Percentiles rank a stretch among this genome's conserved stretches.
Evolutionary conservation across 202 grass and related monocot genomes (phyloP).

Genomic region (Elaeis oleifera): DNA sequence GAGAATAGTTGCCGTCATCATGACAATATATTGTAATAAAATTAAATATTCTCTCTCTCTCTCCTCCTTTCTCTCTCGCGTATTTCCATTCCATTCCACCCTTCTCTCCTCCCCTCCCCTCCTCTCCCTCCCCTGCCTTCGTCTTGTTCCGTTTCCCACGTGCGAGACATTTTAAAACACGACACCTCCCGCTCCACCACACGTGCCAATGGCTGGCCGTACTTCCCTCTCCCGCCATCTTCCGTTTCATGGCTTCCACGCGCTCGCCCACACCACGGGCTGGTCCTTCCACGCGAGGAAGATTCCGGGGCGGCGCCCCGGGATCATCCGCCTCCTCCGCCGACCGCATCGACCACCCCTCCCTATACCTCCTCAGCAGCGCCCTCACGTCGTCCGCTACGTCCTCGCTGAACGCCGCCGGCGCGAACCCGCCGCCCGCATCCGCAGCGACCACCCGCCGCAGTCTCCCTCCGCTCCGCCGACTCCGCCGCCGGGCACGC

Average conservation of each 20-base stretch:
- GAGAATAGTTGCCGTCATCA: constrained; percentile 31
- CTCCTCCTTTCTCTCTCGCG: too few species aligned
- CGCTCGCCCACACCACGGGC: constrained; percentile 91
- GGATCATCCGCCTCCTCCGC: constrained; percentile 28
- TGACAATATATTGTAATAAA: constrained; percentile 35
- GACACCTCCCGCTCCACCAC: constrained; percentile 5
- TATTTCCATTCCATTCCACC: too few species aligned
- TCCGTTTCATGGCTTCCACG: constrained; percentile 65
- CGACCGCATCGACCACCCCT: constrained; percentile 86
- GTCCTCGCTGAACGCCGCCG: constrained; percentile 88
- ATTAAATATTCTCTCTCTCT: constrained; percentile 22
- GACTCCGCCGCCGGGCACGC: constrained; percentile 68
- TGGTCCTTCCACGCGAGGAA: constrained; percentile 96
- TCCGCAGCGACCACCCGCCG: constrained; percentile 52
- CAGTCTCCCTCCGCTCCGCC: constrained; percentile 66
- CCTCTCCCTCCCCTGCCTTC: constrained; percentile 1
- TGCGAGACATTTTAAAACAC: constrained; percentile 11
- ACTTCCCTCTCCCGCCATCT: constrained; percentile 10
- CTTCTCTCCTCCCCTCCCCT: not conserved
- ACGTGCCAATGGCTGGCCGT: constrained; percentile 19
- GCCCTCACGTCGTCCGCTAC: constrained; percentile 80
- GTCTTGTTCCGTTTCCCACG: constrained; percentile 33
- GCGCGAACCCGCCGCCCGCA: constrained; percentile 52
- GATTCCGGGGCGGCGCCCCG: constrained; percentile 39
- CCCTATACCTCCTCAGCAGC: constrained; percentile 72